These are phyloP conservation scores for Monosporascus sp. DNA, from an alignment of 2,329 filamentous ascomycete genomes.

Conservation along the genomic window DNA sequence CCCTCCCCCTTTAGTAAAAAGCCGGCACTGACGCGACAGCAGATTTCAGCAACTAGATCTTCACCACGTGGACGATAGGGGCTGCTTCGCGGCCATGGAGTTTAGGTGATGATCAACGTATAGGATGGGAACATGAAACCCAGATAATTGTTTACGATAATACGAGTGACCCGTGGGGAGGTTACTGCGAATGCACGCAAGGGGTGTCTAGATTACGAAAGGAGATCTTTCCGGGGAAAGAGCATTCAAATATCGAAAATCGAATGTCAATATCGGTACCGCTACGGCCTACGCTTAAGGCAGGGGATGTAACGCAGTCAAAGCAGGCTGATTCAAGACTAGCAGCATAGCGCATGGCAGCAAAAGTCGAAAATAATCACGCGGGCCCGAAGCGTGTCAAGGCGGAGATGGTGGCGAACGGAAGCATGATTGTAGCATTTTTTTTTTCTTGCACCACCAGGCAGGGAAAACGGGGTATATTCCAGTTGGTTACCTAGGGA, in stretches of 20 bases:
- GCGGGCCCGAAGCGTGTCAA: too few relatives aligned
- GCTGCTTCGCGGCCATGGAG: conserved; percentile 81
- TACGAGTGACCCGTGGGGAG: background rate
- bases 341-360: too few relatives aligned
- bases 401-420: background rate
- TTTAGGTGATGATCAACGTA: conserved; percentile 58
- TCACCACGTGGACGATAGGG: conserved; percentile 78
- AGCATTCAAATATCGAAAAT: too few relatives aligned
- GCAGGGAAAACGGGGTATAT: conserved; percentile 21
- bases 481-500: conserved; percentile 6
- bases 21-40: conserved; percentile 8
- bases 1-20: background rate
- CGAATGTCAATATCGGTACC: too few relatives aligned
- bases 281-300: too few relatives aligned
- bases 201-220: too few relatives aligned
- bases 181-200: too few relatives aligned
- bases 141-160: background rate
- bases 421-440: conserved; percentile 9
- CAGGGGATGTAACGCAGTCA: too few relatives aligned
- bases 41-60: conserved; percentile 92
- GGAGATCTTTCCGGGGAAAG: too few relatives aligned
- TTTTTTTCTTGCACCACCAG: conserved; percentile 4
- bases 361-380: too few relatives aligned
- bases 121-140: background rate
- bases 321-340: too few relatives aligned